phyloP scores from a whole-genome alignment of 208 protist genomes.

The Trypanosoma mega region DNA sequence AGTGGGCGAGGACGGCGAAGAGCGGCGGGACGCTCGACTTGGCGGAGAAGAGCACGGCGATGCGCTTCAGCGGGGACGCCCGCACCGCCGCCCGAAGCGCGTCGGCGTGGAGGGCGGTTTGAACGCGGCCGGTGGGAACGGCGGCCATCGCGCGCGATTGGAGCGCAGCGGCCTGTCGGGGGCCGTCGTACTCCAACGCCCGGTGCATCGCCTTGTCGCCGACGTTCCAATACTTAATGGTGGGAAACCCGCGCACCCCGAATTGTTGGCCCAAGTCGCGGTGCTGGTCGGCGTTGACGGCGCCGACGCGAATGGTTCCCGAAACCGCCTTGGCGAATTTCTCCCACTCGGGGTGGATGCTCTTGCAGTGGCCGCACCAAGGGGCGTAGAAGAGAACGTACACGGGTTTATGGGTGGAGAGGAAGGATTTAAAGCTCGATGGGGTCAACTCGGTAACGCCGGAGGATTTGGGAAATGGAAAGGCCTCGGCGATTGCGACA shows the following conservation, averaged over 20 bases:
- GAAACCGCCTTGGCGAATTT: slow-evolving; percentile 73
- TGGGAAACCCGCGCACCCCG: slow-evolving; percentile 88
- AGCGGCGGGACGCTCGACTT: slow-evolving; percentile 80
- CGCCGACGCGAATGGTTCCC: slow-evolving; percentile 80
- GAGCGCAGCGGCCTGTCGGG: slow-evolving; percentile 62
- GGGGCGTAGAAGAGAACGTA: slow-evolving; percentile 93
- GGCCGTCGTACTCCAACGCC: slow-evolving; percentile 69
- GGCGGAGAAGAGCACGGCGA: slow-evolving; percentile 74
- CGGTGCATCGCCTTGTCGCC: slow-evolving; percentile 51
- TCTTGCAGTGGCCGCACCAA: slow-evolving; percentile 96
- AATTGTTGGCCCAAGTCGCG: slow-evolving; percentile 60
- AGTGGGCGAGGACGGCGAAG: slow-evolving; percentile 73
- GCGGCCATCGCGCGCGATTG: slow-evolving; percentile 52
- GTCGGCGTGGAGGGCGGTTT: slow-evolving; percentile 18
- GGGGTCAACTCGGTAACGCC: slow-evolving; percentile 78
- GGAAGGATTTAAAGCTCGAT: slow-evolving; percentile 51
- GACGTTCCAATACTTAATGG: slow-evolving; percentile 90
- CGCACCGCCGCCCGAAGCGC: slow-evolving; percentile 29
- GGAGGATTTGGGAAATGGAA: slow-evolving; percentile 58
- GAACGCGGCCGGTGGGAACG: slow-evolving; percentile 42
- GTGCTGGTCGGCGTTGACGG: slow-evolving; percentile 82
- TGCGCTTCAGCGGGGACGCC: slow-evolving; percentile 35
- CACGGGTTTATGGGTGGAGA: slow-evolving; percentile 89
- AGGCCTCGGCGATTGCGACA: slow-evolving; percentile 20
- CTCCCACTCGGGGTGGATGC: slow-evolving; percentile 86